Base-by-base conservation (phyloP, 495 filamentous ascomycete species). In the Staphylotrichum tortipilum region DNA sequence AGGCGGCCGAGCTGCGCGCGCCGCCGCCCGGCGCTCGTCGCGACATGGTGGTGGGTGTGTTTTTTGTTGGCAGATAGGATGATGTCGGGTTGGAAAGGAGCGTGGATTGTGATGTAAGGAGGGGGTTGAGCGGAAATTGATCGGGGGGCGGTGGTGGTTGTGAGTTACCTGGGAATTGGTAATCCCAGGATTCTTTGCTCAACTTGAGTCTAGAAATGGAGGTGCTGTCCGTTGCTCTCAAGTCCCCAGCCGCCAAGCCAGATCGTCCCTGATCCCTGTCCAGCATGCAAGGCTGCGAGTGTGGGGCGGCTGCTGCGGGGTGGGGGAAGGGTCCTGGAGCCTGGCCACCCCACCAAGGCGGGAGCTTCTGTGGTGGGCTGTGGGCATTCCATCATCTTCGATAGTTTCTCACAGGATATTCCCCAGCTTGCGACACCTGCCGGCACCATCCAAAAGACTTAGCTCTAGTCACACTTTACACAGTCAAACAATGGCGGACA, bases 371-470 rank as follows among this genome's bases (percentile, higher is more conserved):
- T 24, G 21, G 35, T 39, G 19, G 17, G 34, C 33, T 43, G 15
- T n/a, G n/a, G n/a, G 23, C 33, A 21, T 62, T 62, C 59, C 51
- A 60, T 55, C 23, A 29, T 45, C 50, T 63, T 63, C 61, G 34
- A 60, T 18, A 50, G 45, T 12, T 21, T n/a, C 40, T 8, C 1
- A 15, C 29, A 31, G 18, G 11, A 53, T 2, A 22, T 14, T 12
- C 14, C 34, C 15, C 23, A 37, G 18, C 22, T 18, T 1, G 2
- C n/a, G 12, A 11, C 19, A 10, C 15, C 11, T 31, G 11, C 24
- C 19, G 1, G n/a, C 7, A 21, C n/a, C n/a, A n/a, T n/a, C 24
- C 18, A 9, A 23, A 14, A 22, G 21, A 15, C 19, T 24, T 11
- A 3, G n/a, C n/a, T n/a, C 12, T 8, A 37, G 7, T 12, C 14